Base-by-base conservation (phyloP, 805 yeast species). In the Teunomyces pallodes region DNA sequence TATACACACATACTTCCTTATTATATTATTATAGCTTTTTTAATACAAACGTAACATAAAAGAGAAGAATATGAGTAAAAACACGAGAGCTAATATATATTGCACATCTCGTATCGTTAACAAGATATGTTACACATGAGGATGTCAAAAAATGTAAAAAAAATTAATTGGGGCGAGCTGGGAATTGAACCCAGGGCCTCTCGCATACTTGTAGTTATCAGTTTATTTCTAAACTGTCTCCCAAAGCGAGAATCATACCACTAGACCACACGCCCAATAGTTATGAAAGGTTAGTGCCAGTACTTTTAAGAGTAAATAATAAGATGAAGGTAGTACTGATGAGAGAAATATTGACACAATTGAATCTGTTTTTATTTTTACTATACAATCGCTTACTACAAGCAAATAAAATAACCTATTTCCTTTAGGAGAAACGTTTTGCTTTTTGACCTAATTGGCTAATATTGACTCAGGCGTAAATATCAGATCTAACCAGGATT, bases 131-230 rank as follows among this genome's bases (percentile, higher is more conserved):
- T 9, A 3, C 13, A 32, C 8, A 7, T 16, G 3, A 13, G 13
- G 35, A 1, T 13, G 8, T n/a, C 27, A 9, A 3, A 45, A 36
- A 45, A 42, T 28, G 7, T 24, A 17, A n/a, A 42, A 40, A 41
- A 47, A 50, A 43, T 42, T 48, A 47, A 31, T 17, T 17, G 71
- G 73, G 74, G 72, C 70, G 60, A 57, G 61, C 80, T 72, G 81
- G 80, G 80, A 76, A 76, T 76, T 76, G 80, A 76, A 76, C 80
- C 80, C 81, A 73, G 81, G 81, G 79, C 81, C 80, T 76, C 81
- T 76, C 80, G 77, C 80, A 77, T 53, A 47, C 48, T 58, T 60
- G 62, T 6, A 7, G 30, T 9, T 20, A 5, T 4, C 14, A 32
- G 17, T 20, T 43, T 42, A 16, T 26, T 26, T 17, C 46, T 46